Evolutionary conservation across 2,329 filamentous ascomycete species (phyloP).

Genomic region (Salinomyces thailandicus): DNA sequence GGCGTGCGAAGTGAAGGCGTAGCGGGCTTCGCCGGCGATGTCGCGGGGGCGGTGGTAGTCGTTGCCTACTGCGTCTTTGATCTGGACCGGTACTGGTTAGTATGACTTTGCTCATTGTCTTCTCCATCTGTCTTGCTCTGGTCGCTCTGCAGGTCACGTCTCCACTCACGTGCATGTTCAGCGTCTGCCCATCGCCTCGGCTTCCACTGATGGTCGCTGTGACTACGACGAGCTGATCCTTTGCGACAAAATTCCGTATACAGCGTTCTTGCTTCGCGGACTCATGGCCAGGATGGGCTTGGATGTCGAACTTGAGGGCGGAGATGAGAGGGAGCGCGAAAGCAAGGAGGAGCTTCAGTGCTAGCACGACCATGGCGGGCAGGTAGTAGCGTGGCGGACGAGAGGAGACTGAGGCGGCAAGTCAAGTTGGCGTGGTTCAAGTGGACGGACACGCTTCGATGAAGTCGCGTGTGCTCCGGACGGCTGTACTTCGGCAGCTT

Average conservation of each 20-base stretch:
- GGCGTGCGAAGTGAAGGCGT: constrained; percentile 84
- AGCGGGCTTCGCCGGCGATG: constrained; percentile 80
- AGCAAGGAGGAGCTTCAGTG: constrained; percentile 29
- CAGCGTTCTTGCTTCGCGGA: constrained; percentile 65
- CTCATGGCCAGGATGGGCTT: constrained; percentile 55
- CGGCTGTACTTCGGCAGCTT: too few relatives aligned
- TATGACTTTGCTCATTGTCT: neutral
- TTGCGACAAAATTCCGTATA: constrained; percentile 88
- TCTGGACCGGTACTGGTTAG: constrained; percentile 45
- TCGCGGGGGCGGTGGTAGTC: constrained; percentile 90
- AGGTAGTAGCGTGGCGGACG: too few relatives aligned
- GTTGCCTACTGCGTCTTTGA: constrained; percentile 89
- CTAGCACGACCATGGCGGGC: too few relatives aligned
- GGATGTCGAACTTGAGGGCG: constrained; percentile 89
- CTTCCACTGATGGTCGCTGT: constrained; percentile 78
- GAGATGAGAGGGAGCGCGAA: constrained; percentile 33
- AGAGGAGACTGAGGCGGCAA: too few relatives aligned
- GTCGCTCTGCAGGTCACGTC: too few relatives aligned
- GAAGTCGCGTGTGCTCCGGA: too few relatives aligned
- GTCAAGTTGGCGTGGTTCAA: too few relatives aligned
- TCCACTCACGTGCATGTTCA: constrained; percentile 87
- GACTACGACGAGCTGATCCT: constrained; percentile 89
- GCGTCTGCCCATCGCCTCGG: constrained; percentile 80
- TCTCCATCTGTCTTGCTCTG: too few relatives aligned
- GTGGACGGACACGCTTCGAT: too few relatives aligned